Evolutionary conservation across 768 basidiomycete genomes (phyloP).

Genomic region (Mrakia gelida): DNA sequence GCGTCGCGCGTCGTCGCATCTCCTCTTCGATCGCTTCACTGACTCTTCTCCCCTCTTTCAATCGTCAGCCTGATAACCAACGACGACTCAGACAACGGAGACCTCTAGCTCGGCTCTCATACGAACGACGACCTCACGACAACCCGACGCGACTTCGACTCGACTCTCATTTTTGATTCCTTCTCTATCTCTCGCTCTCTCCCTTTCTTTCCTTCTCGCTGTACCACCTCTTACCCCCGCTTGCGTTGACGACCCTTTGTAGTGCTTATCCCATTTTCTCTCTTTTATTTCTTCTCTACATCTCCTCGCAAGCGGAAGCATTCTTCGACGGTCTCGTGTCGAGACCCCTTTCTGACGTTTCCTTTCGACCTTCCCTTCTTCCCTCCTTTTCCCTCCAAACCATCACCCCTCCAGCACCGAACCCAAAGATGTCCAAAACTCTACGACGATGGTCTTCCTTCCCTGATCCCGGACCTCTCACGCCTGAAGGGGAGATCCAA

Average conservation of each 20-base stretch:
- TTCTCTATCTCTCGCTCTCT: neutral
- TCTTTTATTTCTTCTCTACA: neutral
- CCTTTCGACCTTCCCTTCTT: neutral
- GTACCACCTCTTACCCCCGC: neutral
- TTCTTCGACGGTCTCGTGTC: too few species aligned
- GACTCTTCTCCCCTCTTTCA: neutral
- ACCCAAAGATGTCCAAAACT: neutral
- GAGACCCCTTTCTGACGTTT: neutral
- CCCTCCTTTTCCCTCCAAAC: neutral
- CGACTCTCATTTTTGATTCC: too few species aligned
- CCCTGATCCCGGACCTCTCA: neutral
- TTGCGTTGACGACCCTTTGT: neutral
- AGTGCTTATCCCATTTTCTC: neutral
- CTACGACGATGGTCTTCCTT: neutral
- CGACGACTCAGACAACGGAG: slow-evolving; percentile 8
- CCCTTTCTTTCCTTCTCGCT: neutral
- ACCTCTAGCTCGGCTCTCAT: neutral
- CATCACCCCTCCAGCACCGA: neutral
- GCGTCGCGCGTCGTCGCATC: neutral
- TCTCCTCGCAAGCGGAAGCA: too few species aligned
- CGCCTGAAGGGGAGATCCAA: neutral
- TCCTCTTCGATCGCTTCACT: neutral
- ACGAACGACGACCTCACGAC: neutral
- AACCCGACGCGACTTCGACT: too few species aligned
- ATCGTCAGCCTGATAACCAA: slow-evolving; percentile 3